Conservation (phyloP, 257 asterid species). For the Solanum appendiculatum region DNA sequence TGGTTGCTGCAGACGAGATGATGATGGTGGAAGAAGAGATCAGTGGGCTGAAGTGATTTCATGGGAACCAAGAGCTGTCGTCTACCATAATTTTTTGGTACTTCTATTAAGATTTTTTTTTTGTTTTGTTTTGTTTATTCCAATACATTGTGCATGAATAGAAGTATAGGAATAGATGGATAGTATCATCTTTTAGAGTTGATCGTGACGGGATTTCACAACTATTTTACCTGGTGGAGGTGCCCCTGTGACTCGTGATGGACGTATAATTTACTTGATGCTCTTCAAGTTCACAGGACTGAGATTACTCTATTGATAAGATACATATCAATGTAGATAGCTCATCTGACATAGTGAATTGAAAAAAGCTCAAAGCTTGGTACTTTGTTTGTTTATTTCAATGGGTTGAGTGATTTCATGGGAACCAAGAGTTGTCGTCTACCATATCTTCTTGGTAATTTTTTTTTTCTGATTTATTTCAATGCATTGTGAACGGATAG, state of each 20-base stretch:
- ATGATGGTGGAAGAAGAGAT: constrained; percentile 39
- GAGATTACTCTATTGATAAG: not conserved
- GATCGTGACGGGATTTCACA: not conserved
- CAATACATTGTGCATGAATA: not conserved
- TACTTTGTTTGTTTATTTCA: constrained; percentile 9
- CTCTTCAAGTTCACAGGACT: not conserved
- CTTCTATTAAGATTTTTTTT: not conserved
- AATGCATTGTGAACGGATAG: not conserved
- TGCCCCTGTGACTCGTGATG: not conserved
- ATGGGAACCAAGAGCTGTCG: constrained; percentile 93
- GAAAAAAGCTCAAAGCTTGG: not conserved
- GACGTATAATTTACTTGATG: not conserved
- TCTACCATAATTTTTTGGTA: constrained; percentile 88
- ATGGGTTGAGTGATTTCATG: constrained; percentile 86
- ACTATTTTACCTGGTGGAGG: not conserved
- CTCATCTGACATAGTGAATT: not conserved
- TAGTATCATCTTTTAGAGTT: not conserved
- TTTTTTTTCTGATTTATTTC: not conserved
- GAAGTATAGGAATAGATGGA: not conserved
- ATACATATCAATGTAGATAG: not conserved
- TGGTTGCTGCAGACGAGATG: constrained; percentile 36
- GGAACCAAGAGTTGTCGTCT: constrained; percentile 89
- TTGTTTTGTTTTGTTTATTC: not conserved
- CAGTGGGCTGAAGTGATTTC: constrained; percentile 91
- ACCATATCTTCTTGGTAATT: constrained; percentile 72